These are phyloP conservation scores for Colletotrichum costaricense DNA, from an alignment of 2,329 filamentous ascomycete species.

Conservation along the genomic window DNA sequence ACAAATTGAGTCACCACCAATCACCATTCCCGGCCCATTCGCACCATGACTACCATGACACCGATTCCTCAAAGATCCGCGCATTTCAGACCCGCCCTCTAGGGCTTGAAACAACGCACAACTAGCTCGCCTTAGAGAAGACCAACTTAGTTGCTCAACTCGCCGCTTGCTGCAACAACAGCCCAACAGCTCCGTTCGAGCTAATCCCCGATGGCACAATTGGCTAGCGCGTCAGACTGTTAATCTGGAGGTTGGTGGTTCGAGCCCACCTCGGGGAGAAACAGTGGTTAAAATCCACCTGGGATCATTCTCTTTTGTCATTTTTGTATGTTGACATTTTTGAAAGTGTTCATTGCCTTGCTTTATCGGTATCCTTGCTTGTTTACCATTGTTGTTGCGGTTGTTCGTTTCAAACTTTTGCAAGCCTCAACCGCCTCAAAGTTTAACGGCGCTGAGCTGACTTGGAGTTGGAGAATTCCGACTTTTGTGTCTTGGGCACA, in stretches of 20 bases:
- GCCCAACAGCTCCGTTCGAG: slow-evolving; percentile 16
- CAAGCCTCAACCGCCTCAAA: no score
- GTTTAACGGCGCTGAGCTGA: no score
- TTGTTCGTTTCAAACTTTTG: no score
- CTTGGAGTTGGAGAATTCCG: no score
- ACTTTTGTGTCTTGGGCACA: no score
- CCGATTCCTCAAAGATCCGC: not conserved
- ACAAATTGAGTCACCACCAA: not conserved
- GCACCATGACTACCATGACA: not conserved
- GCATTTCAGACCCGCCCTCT: not conserved
- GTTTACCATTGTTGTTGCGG: no score
- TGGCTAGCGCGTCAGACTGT: slow-evolving; percentile 37
- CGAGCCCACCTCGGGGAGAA: slow-evolving; percentile 35
- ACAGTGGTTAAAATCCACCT: slow-evolving; percentile 11
- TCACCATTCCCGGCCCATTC: not conserved
- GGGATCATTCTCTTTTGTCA: not conserved
- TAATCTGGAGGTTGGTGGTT: slow-evolving; percentile 37
- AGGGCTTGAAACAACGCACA: not conserved
- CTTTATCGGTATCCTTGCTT: no score
- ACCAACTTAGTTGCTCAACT: not conserved
- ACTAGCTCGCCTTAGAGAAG: accelerated
- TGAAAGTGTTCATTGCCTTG: no score
- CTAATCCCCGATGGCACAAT: slow-evolving; percentile 37
- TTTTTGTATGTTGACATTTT: not conserved
- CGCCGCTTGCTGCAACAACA: accelerated